These are phyloP conservation scores for Aspergillus melleus DNA, from an alignment of 2,329 filamentous ascomycete genomes.

Conservation along the genomic window DNA sequence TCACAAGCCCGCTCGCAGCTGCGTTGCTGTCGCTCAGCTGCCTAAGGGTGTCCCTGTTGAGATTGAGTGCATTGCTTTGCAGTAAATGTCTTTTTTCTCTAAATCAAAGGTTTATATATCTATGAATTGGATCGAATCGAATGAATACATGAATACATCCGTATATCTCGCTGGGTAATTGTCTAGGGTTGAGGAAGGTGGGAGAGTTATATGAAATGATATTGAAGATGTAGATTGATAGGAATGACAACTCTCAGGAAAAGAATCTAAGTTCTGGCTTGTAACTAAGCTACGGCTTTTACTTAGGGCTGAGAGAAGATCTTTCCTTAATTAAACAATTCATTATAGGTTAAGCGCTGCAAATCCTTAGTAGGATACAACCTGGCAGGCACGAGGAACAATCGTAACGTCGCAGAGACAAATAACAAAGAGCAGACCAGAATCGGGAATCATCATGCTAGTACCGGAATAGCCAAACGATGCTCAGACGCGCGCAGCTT, in stretches of 20 bases:
- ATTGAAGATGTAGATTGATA: no score
- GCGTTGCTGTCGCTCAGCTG: conserved; percentile 63
- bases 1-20: conserved; percentile 64
- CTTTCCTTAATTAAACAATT: neutral
- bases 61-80: conserved; percentile 64
- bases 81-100: conserved; percentile 28
- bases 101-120: neutral
- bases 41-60: conserved; percentile 65
- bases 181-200: no score
- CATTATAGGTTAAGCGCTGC: neutral
- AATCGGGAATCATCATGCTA: conserved; percentile 16
- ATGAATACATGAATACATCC: no score
- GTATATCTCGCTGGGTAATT: no score
- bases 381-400: neutral
- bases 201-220: no score
- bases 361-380: neutral
- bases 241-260: no score
- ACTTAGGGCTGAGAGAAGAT: neutral
- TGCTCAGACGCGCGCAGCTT: conserved; percentile 6
- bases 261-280: no score
- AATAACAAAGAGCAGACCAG: neutral
- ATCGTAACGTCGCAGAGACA: neutral
- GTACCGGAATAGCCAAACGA: conserved; percentile 9
- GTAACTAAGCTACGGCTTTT: neutral
- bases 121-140: neutral